Conservation (phyloP, 345 rosid species). For the Lumnitzera racemosa region DNA sequence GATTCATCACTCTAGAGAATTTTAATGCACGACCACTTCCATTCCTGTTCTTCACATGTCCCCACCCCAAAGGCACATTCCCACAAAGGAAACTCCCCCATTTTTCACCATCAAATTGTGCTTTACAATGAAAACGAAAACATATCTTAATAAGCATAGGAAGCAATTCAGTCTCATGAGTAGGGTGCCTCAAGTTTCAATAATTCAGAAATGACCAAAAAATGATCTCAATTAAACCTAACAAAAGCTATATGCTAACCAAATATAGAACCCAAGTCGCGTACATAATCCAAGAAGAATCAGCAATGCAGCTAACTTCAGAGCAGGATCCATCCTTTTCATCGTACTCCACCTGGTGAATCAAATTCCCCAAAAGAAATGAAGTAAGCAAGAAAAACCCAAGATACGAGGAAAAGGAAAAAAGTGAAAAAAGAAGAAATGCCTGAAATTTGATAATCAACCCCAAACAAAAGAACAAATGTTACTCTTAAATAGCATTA, state of each 20-base stretch:
- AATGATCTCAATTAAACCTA: neutral
- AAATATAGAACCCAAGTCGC: slow-evolving; percentile 2
- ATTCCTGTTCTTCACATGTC: too few relatives aligned
- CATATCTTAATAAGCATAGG: too few relatives aligned
- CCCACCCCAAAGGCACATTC: too few relatives aligned
- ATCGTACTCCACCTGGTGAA: slow-evolving; percentile 29
- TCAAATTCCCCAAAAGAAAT: neutral
- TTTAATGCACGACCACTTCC: too few relatives aligned
- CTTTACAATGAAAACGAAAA: too few relatives aligned
- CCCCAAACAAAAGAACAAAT: neutral
- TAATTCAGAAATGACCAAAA: neutral
- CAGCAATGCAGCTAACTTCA: slow-evolving; percentile 28
- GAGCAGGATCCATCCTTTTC: slow-evolving; percentile 38
- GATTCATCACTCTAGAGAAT: neutral
- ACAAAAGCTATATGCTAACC: neutral
- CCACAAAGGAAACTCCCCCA: too few relatives aligned
- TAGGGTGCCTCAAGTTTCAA: too few relatives aligned
- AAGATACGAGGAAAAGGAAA: neutral
- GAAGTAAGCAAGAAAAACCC: neutral
- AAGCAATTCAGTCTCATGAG: too few relatives aligned
- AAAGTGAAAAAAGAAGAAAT: too few relatives aligned
- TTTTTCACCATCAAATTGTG: too few relatives aligned
- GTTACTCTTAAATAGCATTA: neutral
- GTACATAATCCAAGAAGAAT: slow-evolving; percentile 47
- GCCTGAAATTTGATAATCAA: too few relatives aligned